Evolutionary conservation across 202 grass and related monocot genomes (phyloP).

Genomic region (Alloteropsis angusta): DNA sequence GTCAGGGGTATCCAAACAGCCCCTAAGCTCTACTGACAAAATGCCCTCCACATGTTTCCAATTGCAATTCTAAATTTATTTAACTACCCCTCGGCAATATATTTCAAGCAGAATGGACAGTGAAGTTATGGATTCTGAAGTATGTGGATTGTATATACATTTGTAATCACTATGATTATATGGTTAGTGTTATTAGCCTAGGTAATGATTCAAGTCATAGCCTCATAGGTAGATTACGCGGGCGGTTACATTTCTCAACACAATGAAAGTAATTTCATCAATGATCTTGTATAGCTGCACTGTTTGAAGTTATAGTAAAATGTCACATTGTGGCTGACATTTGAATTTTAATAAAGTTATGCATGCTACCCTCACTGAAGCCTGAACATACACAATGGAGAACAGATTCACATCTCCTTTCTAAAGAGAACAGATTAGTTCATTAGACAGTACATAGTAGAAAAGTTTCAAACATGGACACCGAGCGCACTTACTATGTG

Average conservation of each 20-base stretch:
- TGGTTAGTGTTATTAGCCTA: not conserved
- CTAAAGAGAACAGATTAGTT: no score
- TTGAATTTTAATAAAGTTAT: not conserved
- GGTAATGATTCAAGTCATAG: not conserved
- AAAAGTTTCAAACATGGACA: no score
- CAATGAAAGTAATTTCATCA: not conserved
- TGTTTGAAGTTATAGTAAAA: not conserved
- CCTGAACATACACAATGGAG: not conserved
- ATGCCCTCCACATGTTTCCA: not conserved
- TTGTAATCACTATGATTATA: not conserved
- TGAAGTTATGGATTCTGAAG: not conserved
- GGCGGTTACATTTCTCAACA: not conserved
- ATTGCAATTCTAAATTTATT: not conserved
- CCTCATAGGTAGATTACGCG: not conserved
- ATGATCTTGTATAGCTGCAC: not conserved
- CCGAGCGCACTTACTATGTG: no score
- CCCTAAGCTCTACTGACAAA: not conserved
- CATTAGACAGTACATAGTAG: no score
- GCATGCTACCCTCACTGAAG: not conserved
- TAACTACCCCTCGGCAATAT: not conserved
- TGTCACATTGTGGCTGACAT: no score
- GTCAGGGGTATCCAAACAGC: no score
- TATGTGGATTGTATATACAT: not conserved
- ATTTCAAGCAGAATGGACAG: not conserved
- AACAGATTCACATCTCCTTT: not conserved